phyloP scores from a whole-genome alignment of 1,284 basidiomycete species.

The Boletellus sp. region DNA sequence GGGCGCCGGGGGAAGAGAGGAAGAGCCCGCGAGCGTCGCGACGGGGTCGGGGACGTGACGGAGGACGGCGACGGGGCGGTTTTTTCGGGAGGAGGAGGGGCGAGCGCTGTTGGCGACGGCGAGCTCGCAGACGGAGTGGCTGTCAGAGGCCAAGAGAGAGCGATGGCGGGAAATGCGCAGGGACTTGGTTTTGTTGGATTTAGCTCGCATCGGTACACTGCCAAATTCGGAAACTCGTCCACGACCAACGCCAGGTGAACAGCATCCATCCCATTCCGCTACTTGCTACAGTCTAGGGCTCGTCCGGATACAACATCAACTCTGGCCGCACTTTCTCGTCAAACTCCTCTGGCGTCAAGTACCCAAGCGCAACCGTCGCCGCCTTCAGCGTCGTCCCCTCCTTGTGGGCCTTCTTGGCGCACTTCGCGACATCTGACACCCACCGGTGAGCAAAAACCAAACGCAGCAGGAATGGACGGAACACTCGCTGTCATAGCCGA shows the following conservation, averaged over 20 bases:
- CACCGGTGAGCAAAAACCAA: constrained; percentile 9
- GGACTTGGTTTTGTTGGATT: constrained; percentile 39
- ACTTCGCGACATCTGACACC: constrained; percentile 86
- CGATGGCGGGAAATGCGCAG: constrained; percentile 35
- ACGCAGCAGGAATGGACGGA: background rate
- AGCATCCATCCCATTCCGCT: background rate
- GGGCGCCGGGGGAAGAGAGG: constrained; percentile 4
- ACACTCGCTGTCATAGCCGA: constrained; percentile 90
- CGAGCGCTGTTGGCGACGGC: background rate
- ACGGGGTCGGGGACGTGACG: constrained; percentile 1
- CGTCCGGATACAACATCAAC: constrained; percentile 76
- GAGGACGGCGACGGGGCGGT: background rate
- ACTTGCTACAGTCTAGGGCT: constrained; percentile 29
- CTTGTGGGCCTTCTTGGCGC: constrained; percentile 99
- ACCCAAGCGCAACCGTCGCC: constrained; percentile 85
- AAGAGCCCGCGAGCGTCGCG: constrained; percentile 2
- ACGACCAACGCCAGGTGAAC: constrained; percentile 13
- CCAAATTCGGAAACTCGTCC: constrained; percentile 31
- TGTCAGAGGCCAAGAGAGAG: constrained; percentile 20
- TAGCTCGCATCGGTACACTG: constrained; percentile 34
- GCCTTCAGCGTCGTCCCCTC: constrained; percentile 96
- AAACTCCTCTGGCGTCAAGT: constrained; percentile 89
- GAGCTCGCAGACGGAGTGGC: constrained; percentile 17
- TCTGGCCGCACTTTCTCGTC: constrained; percentile 95
- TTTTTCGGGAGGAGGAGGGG: background rate